A percentile compares a stretch with the other conserved stretches of the same genome.
Evolutionary conservation across 371 early-diverging fungal genomes (phyloP).

Genomic region (Circinella minor): DNA sequence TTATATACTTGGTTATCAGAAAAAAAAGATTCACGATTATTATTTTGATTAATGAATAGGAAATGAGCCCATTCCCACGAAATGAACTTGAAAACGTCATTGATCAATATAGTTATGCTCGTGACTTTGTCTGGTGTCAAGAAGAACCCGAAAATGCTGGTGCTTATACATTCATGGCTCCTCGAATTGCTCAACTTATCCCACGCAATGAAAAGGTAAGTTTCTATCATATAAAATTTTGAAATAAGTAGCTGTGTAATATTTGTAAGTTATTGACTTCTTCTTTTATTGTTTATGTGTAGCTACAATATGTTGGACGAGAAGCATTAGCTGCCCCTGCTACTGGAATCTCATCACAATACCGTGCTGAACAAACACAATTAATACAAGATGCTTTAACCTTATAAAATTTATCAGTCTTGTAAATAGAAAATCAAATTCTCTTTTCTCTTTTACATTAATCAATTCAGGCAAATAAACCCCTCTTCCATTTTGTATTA

Average conservation of each 20-base stretch:
- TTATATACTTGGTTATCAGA: background rate
- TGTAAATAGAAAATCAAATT: background rate
- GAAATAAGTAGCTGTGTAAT: background rate
- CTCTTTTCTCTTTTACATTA: no score
- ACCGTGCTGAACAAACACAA: conserved; percentile 39
- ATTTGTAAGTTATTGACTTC: background rate
- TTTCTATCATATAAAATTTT: conserved; percentile 22
- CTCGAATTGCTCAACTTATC: conserved; percentile 78
- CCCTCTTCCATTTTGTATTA: no score
- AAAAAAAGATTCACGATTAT: background rate
- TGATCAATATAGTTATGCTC: conserved; percentile 62
- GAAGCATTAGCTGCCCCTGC: conserved; percentile 79
- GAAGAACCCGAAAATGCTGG: conserved; percentile 97
- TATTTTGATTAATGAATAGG: conserved; percentile 35
- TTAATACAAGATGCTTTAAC: conserved; percentile 33
- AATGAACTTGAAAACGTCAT: conserved; percentile 70
- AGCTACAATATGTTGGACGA: conserved; percentile 75
- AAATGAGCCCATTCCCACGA: conserved; percentile 93
- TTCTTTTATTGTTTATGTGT: background rate
- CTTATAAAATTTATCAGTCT: background rate
- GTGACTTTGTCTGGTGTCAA: conserved; percentile 90
- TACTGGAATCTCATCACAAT: conserved; percentile 60
- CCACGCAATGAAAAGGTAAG: conserved; percentile 43
- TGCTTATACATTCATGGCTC: conserved; percentile 85
- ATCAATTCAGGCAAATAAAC: no score